Evolutionary conservation across 306 rosid species (phyloP).

Genomic region (Trifolium dubium): DNA sequence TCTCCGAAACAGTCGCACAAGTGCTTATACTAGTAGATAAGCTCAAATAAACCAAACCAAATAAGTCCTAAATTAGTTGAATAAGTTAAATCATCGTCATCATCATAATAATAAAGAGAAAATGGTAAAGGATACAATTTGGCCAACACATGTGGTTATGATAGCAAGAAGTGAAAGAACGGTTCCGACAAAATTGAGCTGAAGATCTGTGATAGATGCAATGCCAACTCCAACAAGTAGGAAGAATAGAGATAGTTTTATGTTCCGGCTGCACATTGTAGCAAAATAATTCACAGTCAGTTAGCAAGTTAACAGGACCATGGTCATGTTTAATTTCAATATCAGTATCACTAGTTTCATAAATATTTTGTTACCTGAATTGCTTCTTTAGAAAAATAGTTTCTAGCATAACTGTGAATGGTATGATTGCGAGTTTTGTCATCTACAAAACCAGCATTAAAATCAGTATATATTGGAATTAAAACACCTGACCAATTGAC

Average conservation of each 20-base stretch:
- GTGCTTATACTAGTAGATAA: too few species aligned
- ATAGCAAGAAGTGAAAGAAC: constrained; percentile 88
- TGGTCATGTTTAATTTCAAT: constrained; percentile 8
- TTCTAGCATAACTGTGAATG: constrained; percentile 89
- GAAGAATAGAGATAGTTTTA: constrained; percentile 73
- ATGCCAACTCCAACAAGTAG: constrained; percentile 93
- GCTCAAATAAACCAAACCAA: too few species aligned
- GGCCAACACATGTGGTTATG: constrained; percentile 89
- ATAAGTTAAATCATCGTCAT: too few species aligned
- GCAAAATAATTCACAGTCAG: constrained; percentile 22
- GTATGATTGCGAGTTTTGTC: constrained; percentile 99
- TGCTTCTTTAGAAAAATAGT: constrained; percentile 80
- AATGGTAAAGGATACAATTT: constrained; percentile 74
- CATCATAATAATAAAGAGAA: too few species aligned
- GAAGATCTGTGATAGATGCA: constrained; percentile 97
- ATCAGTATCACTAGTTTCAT: background rate
- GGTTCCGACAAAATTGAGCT: constrained; percentile 86
- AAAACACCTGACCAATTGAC: background rate
- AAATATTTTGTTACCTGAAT: constrained; percentile 68
- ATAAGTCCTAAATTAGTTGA: too few species aligned
- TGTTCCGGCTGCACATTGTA: constrained; percentile 69
- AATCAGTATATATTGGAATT: background rate
- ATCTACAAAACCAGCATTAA: constrained; percentile 58
- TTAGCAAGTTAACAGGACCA: background rate
- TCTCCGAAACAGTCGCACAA: too few species aligned